Conservation (phyloP, 495 filamentous ascomycete species). For the Xylaria castorea region DNA sequence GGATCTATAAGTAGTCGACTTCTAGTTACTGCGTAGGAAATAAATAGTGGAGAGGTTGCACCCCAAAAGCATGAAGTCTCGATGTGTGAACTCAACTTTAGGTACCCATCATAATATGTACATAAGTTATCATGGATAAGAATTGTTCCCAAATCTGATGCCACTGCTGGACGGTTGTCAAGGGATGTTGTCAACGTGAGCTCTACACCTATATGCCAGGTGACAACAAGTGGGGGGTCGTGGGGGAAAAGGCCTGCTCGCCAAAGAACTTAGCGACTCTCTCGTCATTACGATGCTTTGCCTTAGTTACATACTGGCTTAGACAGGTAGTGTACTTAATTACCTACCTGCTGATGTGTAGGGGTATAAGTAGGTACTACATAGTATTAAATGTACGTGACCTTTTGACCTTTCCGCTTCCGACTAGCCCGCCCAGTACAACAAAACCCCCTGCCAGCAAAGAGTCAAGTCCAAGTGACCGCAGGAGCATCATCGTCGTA, state of each 20-base stretch:
- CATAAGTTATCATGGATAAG: too few relatives aligned
- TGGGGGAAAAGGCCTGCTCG: neutral
- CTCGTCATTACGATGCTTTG: too few relatives aligned
- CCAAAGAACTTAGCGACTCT: too few relatives aligned
- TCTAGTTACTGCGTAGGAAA: neutral
- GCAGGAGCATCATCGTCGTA: neutral
- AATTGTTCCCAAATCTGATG: neutral
- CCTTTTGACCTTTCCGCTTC: slow-evolving; percentile 10
- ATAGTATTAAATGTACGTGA: neutral
- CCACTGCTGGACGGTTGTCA: neutral
- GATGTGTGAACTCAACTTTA: neutral
- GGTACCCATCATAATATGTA: neutral
- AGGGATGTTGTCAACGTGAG: neutral
- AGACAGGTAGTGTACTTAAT: too few relatives aligned
- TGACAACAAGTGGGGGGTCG: neutral
- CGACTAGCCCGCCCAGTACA: neutral
- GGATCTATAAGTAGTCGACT: too few relatives aligned
- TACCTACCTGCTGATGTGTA: neutral
- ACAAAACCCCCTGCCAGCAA: slow-evolving; percentile 12
- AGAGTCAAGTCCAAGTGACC: slow-evolving; percentile 12
- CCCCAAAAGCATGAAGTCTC: neutral
- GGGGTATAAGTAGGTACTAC: too few relatives aligned
- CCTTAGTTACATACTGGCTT: too few relatives aligned
- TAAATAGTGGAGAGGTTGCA: neutral
- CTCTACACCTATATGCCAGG: neutral